A percentile compares a stretch with the other conserved stretches of the same genome.
These are phyloP conservation scores for Phytophthora foliorum DNA, from an alignment of 352 stramenopile genomes.

Conservation along the genomic window DNA sequence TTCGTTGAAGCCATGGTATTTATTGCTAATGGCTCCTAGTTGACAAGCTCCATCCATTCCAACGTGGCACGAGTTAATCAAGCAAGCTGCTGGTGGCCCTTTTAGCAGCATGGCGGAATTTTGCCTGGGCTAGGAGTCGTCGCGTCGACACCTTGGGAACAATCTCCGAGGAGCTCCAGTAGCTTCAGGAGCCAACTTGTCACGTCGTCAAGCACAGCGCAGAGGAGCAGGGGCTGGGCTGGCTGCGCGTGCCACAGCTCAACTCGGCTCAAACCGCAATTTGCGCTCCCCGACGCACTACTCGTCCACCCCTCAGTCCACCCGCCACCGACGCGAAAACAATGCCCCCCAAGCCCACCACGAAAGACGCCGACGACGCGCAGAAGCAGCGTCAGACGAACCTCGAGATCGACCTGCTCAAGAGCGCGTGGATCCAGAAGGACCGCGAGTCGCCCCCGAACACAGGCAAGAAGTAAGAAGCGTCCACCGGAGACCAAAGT, in stretches of 20 bases:
- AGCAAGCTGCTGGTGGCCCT: conserved; percentile 28
- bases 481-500: conserved; percentile 4
- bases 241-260: conserved; percentile 31
- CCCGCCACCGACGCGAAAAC: conserved; percentile 16
- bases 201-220: conserved; percentile 40
- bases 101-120: conserved; percentile 48
- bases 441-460: conserved; percentile 54
- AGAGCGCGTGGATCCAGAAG: conserved; percentile 71
- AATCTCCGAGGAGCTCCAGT: conserved; percentile 43
- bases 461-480: conserved; percentile 41
- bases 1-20: not conserved
- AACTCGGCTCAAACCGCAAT: conserved; percentile 49
- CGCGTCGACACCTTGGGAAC: conserved; percentile 36
- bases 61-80: conserved; percentile 38
- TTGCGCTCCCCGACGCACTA: conserved; percentile 43
- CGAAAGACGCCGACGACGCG: conserved; percentile 46
- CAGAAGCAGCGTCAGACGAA: conserved; percentile 73
- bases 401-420: conserved; percentile 72
- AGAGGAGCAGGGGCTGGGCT: conserved; percentile 23
- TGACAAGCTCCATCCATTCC: conserved; percentile 26
- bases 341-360: conserved; percentile 46
- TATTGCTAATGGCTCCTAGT: not conserved
- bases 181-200: conserved; percentile 46
- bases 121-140: conserved; percentile 47
- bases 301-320: conserved; percentile 25